Conservation (phyloP, 2,329 filamentous ascomycete genomes). For the Passalora sequoiae region DNA sequence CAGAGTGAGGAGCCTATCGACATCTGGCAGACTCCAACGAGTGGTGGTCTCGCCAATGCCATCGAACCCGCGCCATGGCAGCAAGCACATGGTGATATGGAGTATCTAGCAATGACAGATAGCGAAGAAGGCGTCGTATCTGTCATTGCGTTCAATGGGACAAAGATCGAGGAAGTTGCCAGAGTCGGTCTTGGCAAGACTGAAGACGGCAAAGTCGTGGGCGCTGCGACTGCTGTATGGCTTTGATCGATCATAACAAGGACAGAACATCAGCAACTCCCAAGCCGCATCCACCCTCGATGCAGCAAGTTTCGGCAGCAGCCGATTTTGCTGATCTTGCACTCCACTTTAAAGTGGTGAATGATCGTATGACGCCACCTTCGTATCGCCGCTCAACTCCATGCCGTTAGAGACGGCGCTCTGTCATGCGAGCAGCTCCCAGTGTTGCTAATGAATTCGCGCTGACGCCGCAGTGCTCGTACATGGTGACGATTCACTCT, state of each 20-base stretch:
- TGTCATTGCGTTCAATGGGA: conserved; percentile 32
- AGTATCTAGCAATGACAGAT: conserved; percentile 35
- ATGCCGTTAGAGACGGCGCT: no score
- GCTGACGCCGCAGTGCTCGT: no score
- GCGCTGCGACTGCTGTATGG: conserved; percentile 34
- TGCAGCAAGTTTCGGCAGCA: no score
- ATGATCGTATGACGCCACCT: no score
- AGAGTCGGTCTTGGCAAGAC: conserved; percentile 30
- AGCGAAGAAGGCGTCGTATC: conserved; percentile 33
- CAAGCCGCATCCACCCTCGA: no score
- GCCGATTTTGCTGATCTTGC: no score
- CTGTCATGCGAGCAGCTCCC: no score
- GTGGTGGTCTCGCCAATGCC: conserved; percentile 34
- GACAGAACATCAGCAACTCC: no score
- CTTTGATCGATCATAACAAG: conserved; percentile 18
- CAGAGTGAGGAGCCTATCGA: conserved; percentile 26
- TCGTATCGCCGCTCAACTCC: no score
- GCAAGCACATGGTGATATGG: conserved; percentile 15
- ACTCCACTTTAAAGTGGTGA: no score
- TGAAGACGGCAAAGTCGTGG: conserved; percentile 28
- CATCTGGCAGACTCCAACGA: conserved; percentile 34
- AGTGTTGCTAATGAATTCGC: no score
- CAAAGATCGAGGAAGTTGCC: conserved; percentile 28
- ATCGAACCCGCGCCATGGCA: conserved; percentile 32
- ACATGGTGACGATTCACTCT: no score